Percentiles rank a stretch among this genome's conserved stretches.
Evolutionary conservation across 176 grass and related monocot species (phyloP).

Genomic region (Oryza rufipogon): DNA sequence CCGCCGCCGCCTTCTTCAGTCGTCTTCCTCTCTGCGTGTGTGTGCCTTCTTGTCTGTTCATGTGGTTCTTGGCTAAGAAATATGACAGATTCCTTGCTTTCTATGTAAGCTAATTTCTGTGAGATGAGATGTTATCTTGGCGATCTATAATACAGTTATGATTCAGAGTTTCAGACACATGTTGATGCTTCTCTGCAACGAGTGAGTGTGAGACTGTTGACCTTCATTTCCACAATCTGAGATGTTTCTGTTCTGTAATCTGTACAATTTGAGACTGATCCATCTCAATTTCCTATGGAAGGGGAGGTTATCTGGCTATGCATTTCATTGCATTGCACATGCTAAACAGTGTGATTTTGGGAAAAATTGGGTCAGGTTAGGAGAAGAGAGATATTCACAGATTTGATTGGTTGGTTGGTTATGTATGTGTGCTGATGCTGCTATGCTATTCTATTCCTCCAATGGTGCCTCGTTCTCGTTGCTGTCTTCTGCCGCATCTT

Average conservation of each 20-base stretch:
- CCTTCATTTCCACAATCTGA: background rate
- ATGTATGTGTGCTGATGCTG: background rate
- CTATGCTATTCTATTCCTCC: constrained; percentile 35
- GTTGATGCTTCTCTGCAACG: constrained; percentile 23
- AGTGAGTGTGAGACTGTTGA: background rate
- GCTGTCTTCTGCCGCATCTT: constrained; percentile 38
- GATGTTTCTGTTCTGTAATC: background rate
- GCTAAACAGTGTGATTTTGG: background rate
- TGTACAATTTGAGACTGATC: background rate
- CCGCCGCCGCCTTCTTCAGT: background rate
- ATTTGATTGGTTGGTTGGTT: background rate
- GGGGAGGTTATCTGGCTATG: background rate
- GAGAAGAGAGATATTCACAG: constrained; percentile 15
- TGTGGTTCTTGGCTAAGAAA: constrained; percentile 7
- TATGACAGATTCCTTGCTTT: background rate
- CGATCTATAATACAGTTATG: background rate
- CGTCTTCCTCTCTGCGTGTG: background rate
- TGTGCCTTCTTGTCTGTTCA: constrained; percentile 3
- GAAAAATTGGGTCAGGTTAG: background rate
- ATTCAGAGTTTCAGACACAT: constrained; percentile 3
- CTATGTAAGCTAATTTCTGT: constrained; percentile 3
- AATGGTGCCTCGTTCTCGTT: constrained; percentile 19
- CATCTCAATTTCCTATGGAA: background rate
- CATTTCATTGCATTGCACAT: constrained; percentile 10
- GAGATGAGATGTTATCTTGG: background rate